phyloP scores from a whole-genome alignment of 495 filamentous ascomycete genomes.

The Aspergillus ostianus region DNA sequence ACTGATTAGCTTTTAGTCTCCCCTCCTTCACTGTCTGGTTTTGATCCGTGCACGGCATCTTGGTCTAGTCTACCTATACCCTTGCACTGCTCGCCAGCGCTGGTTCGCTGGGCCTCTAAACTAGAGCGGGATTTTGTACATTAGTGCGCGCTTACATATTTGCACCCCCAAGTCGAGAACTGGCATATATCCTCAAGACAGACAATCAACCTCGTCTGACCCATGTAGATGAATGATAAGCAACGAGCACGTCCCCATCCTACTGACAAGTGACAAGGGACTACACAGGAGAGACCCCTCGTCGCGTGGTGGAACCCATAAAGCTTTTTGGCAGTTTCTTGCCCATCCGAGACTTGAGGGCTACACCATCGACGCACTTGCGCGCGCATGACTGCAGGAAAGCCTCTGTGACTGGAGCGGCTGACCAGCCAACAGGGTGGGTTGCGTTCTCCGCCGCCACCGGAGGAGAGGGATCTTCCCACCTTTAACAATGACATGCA shows the following conservation, averaged over 20 bases:
- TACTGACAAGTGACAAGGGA: background rate
- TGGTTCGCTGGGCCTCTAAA: background rate
- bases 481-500: background rate
- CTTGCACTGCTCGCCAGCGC: background rate
- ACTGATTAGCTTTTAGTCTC: background rate
- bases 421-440: conserved; percentile 13
- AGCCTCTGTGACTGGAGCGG: conserved; percentile 17
- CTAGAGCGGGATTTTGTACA: background rate
- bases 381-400: conserved; percentile 19
- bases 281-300: background rate
- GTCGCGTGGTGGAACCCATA: background rate
- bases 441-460: background rate
- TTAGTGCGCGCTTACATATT: background rate
- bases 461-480: background rate
- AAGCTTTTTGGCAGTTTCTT: conserved; percentile 2
- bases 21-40: background rate
- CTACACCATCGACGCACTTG: conserved; percentile 11
- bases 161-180: background rate
- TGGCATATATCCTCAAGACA: background rate
- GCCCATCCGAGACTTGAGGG: background rate
- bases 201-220: background rate
- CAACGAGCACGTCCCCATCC: background rate
- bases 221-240: background rate
- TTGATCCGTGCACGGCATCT: background rate
- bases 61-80: background rate